Percentiles rank a stretch among this genome's conserved stretches.
Conservation (phyloP, 768 basidiomycete species). For the Roridomyces roridus region DNA sequence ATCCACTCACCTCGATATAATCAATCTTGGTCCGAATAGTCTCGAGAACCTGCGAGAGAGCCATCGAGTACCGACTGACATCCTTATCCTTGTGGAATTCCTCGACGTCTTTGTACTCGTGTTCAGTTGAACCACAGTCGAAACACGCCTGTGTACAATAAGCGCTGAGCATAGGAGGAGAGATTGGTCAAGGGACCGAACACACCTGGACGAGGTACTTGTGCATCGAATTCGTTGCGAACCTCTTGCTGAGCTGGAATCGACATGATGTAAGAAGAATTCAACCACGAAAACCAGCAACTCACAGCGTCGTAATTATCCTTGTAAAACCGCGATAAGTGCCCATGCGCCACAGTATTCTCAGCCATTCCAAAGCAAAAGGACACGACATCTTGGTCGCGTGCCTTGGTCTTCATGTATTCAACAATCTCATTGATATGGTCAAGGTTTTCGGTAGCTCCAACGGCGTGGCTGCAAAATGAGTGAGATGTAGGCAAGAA, state of each 20-base stretch:
- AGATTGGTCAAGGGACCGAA: too few relatives aligned
- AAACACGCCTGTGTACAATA: constrained; percentile 2
- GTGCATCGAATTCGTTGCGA: constrained; percentile 50
- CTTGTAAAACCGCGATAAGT: constrained; percentile 51
- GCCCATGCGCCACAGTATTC: constrained; percentile 48
- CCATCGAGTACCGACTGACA: constrained; percentile 50
- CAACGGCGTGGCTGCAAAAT: constrained; percentile 64
- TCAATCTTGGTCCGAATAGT: constrained; percentile 46
- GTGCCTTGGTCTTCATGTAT: constrained; percentile 51
- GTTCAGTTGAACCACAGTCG: constrained; percentile 46
- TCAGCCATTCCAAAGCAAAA: constrained; percentile 49
- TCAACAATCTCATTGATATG: constrained; percentile 67
- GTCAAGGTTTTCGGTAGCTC: constrained; percentile 56
- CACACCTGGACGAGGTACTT: constrained; percentile 13
- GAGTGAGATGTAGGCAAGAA: background rate
- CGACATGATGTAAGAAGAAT: background rate
- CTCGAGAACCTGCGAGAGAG: constrained; percentile 56
- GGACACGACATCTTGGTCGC: constrained; percentile 46
- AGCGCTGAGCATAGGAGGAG: background rate
- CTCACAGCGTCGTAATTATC: constrained; percentile 53
- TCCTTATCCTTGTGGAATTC: constrained; percentile 54
- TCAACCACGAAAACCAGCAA: background rate
- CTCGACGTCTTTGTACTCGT: constrained; percentile 53
- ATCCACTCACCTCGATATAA: constrained; percentile 47
- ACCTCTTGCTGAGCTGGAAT: constrained; percentile 50